Evolutionary conservation across 129 eudicot genomes (phyloP), one percentile per base, ranked within the genome.

Genomic region (Scalesia atractyloides): DNA sequence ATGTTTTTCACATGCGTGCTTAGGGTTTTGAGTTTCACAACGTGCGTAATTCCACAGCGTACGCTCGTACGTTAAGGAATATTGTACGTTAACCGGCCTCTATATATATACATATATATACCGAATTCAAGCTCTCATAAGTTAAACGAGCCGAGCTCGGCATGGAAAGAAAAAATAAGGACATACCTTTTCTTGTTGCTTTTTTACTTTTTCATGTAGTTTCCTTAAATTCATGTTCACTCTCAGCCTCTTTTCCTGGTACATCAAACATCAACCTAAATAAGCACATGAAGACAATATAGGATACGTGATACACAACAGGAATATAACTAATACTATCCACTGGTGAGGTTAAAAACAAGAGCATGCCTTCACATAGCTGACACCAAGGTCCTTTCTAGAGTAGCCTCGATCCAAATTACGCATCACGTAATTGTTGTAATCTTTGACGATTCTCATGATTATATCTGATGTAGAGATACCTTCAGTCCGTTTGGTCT

Each of bases 361-460:
- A 56, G 62, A 7, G 18, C 39, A 60, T 13, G 14, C 66, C 44
- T 60, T 60, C 41, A 60, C 66, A 30, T 26, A 60, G 66, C 66
- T 60, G 18, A 60, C 43, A 60, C 66, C 66, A 26, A 60, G 66
- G 17, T 60, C 66, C 18, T 60, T 60, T 33, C 66, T 60, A 5
- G 66, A 24, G 18, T 60, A 60, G 8, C 66, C 66, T 24, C 66
- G 66, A 60, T 60, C 66, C 66, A 60, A 60, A 14, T 60, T 60
- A 8, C 66, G 66, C 41, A 33, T 24, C 34, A 60, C 66, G 30
- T 60, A 60, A 3, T 60, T 13, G 14, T 60, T 60, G 41, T 60
- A 60, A 14, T 60, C 66, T 60, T 60, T 60, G 15, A 60, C 18
- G 3, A 60, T 60, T 30, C 66, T 26, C 66, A 60, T 60, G 41